Conservation (phyloP, 164 flowering plant species). For the Kingdonia uniflora region DNA sequence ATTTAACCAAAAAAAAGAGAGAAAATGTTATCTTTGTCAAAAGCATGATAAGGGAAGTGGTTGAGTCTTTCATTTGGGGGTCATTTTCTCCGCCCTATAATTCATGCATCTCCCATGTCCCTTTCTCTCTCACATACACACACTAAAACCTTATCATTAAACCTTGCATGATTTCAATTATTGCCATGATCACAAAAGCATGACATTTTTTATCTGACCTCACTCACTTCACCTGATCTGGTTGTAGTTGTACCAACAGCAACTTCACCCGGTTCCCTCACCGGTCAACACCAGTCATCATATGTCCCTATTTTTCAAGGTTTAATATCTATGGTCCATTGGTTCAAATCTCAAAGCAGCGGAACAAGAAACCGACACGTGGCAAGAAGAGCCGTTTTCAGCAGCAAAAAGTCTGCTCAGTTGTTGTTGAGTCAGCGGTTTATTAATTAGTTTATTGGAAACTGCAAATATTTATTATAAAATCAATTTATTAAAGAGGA, state of each 20-base stretch:
- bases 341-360: constrained; percentile 2
- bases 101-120: constrained; percentile 26
- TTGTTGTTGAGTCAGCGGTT: constrained; percentile 11
- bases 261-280: neutral
- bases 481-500: neutral
- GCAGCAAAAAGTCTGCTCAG: neutral
- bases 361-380: neutral
- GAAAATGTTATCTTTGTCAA: constrained; percentile 5
- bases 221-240: constrained; percentile 8
- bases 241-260: no score
- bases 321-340: no score
- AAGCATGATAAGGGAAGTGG: constrained; percentile 2
- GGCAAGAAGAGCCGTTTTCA: constrained; percentile 1
- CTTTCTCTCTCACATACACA: constrained; percentile 7
- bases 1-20: neutral
- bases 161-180: constrained; percentile 73
- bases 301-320: neutral
- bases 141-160: constrained; percentile 38
- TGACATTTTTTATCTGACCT: constrained; percentile 53
- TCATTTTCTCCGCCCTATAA: constrained; percentile 1
- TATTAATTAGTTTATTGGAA: neutral
- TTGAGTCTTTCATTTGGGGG: constrained; percentile 3
- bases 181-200: constrained; percentile 86
- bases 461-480: neutral
- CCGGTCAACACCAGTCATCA: constrained; percentile 1